phyloP scores from a whole-genome alignment of 371 early-diverging fungal species.

The Mucor velutinosus region DNA sequence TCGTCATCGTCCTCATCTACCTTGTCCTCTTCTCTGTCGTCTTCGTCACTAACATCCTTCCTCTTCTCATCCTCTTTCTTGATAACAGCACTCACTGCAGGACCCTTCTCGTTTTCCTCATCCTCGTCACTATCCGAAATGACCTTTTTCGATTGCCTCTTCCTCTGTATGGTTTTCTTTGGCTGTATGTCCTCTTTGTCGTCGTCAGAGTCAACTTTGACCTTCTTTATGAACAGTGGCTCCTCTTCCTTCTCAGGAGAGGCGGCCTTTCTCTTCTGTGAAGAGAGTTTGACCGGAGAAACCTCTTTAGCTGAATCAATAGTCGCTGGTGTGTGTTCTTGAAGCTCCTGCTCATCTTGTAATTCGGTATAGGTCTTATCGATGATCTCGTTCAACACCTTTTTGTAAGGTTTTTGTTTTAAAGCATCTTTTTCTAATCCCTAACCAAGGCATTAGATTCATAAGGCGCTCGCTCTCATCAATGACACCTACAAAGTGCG shows the following conservation, averaged over 20 bases:
- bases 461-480: background rate
- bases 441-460: constrained; percentile 4
- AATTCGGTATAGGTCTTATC: constrained; percentile 19
- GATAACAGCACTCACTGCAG: too few relatives aligned
- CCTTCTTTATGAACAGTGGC: background rate
- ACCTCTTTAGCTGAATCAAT: background rate
- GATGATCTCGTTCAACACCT: constrained; percentile 21
- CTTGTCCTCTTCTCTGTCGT: background rate
- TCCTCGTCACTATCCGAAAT: background rate
- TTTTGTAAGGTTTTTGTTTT: constrained; percentile 32
- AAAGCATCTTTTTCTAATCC: constrained; percentile 24
- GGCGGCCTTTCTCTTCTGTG: background rate
- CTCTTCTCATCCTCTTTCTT: constrained; percentile 12
- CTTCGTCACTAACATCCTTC: constrained; percentile 4
- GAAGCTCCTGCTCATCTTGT: background rate
- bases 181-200: background rate
- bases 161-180: background rate
- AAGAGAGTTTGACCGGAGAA: background rate
- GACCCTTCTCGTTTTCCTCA: background rate
- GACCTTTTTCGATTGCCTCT: background rate
- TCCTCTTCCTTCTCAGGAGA: background rate
- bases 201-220: background rate
- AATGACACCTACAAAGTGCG: constrained; percentile 9
- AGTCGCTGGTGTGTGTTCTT: background rate
- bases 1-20: constrained; percentile 12